Base-by-base conservation (phyloP, 2,329 filamentous ascomycete species). In the Diplodia sapinea region DNA sequence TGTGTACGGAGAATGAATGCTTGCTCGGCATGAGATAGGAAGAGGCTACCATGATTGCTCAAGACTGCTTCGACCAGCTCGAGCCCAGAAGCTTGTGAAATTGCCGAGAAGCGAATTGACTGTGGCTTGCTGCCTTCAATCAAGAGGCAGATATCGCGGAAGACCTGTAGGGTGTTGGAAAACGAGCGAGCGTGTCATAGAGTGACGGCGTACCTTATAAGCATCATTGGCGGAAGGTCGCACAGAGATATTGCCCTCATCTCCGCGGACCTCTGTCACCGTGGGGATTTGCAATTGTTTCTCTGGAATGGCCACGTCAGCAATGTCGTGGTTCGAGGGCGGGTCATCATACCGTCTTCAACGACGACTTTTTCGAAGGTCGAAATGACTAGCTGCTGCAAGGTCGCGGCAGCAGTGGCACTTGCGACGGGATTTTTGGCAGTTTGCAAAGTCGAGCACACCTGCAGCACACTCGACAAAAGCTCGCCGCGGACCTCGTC, bases 351-450 rank as follows among this genome's bases (percentile, higher is more conserved):
- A 90, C 89, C 89, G 76, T 97, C 93, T 82, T 97, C 93, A 6
- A 83, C 82, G 0, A 89, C 87, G 1, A 97, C 93, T 77, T 96
- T 95, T 77, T 98, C 95, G 79, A 97, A 98, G 0, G 97, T 91
- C 0, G 92, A 91, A 38, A 95, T 92, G 8, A 98, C 89, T 15
- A 99, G 86, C 78, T 98, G 95, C 79, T 97, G 94, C 65, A 99
- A 82, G 2, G 95, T 98, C n/a, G 95, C 95, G 31, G 94, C 93
- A 11, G 95, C 95, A 1, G 96, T 98, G 73, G 96, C 96, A 76
- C 94, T 96, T 72, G 99, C 93, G 63, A 96, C 93, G 31, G 90
- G 88, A 81, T 94, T 96, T 80, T 97, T 98, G 79, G 91, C 95
- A 67, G 88, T 90, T 79, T 98, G 94, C 59, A 99, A 81, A 62